These are phyloP conservation scores for Cercospora janseana DNA, from an alignment of 2,329 filamentous ascomycete species.

Conservation along the genomic window DNA sequence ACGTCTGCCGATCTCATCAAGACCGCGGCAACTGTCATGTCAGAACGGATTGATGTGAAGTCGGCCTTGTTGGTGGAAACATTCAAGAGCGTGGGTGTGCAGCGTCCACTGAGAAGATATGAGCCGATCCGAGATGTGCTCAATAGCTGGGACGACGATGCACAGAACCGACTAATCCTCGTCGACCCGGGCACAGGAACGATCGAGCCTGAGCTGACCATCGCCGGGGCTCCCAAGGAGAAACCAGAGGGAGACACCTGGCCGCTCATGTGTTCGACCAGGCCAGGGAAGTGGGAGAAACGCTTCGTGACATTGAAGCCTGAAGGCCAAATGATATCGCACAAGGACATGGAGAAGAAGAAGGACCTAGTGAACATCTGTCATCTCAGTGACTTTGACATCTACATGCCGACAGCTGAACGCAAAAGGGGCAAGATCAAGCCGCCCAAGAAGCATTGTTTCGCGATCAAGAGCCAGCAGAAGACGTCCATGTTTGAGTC, in stretches of 20 bases:
- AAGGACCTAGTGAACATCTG: conserved; percentile 72
- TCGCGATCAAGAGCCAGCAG: conserved; percentile 88
- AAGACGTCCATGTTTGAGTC: conserved; percentile 80
- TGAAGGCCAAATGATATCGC: conserved; percentile 68
- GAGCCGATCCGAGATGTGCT: conserved; percentile 83
- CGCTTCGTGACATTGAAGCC: conserved; percentile 70
- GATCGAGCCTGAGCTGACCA: conserved; percentile 62
- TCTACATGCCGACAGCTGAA: conserved; percentile 72
- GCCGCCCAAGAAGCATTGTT: conserved; percentile 81
- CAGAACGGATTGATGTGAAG: conserved; percentile 61
- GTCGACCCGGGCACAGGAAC: conserved; percentile 54
- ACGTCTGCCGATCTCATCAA: conserved; percentile 70
- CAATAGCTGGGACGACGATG: conserved; percentile 87
- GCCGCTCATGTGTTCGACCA: conserved; percentile 76
- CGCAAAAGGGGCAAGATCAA: conserved; percentile 69
- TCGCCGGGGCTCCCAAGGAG: conserved; percentile 61
- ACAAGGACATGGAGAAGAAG: conserved; percentile 66
- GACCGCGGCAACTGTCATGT: conserved; percentile 62
- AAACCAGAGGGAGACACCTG: conserved; percentile 66
- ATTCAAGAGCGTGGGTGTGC: conserved; percentile 72
- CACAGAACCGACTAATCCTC: conserved; percentile 71
- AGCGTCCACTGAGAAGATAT: conserved; percentile 79
- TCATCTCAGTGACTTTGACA: conserved; percentile 88
- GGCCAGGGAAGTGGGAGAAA: conserved; percentile 84
- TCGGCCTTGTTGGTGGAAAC: conserved; percentile 73